Conservation (phyloP, 805 yeast genomes). For the Ogataea nonfermentans region DNA sequence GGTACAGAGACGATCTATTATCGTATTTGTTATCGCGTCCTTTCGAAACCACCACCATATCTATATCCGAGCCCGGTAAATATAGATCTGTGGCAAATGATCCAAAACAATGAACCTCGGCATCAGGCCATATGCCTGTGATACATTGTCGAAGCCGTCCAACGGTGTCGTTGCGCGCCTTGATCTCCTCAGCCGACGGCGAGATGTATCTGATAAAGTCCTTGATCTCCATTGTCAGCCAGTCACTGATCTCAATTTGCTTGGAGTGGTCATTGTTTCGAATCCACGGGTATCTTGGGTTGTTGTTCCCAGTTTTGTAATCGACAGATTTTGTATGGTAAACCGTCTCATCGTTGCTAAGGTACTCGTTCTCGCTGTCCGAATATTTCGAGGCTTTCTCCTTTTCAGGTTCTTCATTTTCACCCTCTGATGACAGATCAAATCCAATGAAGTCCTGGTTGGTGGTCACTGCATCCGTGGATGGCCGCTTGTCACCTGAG, state of each 20-base stretch:
- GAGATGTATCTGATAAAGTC: constrained; percentile 85
- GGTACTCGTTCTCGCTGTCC: constrained; percentile 38
- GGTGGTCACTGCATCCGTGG: constrained; percentile 38
- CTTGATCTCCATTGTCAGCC: constrained; percentile 82
- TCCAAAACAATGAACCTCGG: constrained; percentile 85
- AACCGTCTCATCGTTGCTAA: constrained; percentile 44
- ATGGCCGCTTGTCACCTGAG: not conserved
- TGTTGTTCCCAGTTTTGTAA: constrained; percentile 30
- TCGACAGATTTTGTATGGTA: constrained; percentile 28
- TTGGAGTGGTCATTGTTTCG: constrained; percentile 72
- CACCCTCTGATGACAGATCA: constrained; percentile 47
- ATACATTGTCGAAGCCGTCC: constrained; percentile 52
- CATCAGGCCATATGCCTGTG: constrained; percentile 66
- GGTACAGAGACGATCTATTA: constrained; percentile 64
- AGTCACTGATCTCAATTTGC: constrained; percentile 76
- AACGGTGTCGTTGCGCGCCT: constrained; percentile 64
- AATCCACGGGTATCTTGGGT: constrained; percentile 67
- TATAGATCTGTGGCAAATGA: constrained; percentile 92
- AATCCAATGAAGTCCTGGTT: constrained; percentile 57
- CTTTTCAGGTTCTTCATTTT: constrained; percentile 30
- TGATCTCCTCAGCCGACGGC: constrained; percentile 74
- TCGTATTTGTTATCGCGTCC: constrained; percentile 50
- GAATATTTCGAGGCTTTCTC: constrained; percentile 29
- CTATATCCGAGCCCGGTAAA: constrained; percentile 93
- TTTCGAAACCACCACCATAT: constrained; percentile 77